Evolutionary conservation across 352 stramenopile genomes (phyloP).

Genomic region (Phytophthora lateralis): DNA sequence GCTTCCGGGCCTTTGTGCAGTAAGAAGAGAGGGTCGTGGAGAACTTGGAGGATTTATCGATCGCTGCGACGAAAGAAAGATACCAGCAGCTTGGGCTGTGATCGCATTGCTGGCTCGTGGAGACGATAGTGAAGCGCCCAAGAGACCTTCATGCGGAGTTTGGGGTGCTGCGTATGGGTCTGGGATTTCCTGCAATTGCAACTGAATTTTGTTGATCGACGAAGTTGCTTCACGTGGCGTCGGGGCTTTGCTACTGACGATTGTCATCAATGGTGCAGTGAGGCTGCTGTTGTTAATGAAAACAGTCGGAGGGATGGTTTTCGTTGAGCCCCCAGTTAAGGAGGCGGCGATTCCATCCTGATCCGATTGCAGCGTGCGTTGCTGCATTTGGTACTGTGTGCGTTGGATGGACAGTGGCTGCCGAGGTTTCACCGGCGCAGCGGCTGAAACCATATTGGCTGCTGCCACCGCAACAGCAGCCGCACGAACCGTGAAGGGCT

Average conservation of each 20-base stretch:
- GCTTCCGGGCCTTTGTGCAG: slow-evolving; percentile 1
- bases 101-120: slow-evolving; percentile 19
- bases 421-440: slow-evolving; percentile 7
- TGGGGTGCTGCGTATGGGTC: slow-evolving; percentile 5
- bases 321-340: slow-evolving; percentile 13
- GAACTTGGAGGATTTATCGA: slow-evolving; percentile 18
- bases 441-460: slow-evolving; percentile 23
- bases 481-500: slow-evolving; percentile 32
- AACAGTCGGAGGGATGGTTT: slow-evolving; percentile 17
- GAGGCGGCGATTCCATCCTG: slow-evolving; percentile 7
- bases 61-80: slow-evolving; percentile 23
- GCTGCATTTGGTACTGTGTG: slow-evolving; percentile 14
- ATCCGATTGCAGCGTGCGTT: slow-evolving; percentile 9
- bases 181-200: slow-evolving; percentile 18
- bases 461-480: slow-evolving; percentile 31
- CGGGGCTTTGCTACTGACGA: slow-evolving; percentile 27
- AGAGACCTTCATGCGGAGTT: slow-evolving; percentile 19
- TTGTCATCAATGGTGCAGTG: slow-evolving; percentile 36
- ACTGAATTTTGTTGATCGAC: slow-evolving; percentile 20
- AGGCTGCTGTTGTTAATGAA: slow-evolving; percentile 36
- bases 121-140: slow-evolving; percentile 17
- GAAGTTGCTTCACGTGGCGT: slow-evolving; percentile 15
- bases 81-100: slow-evolving; percentile 11
- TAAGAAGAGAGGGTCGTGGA: slow-evolving; percentile 15
- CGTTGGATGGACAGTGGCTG: slow-evolving; percentile 17